Evolutionary conservation across 148 eudicot species (phyloP).

Genomic region (Vaccinium darrowii): DNA sequence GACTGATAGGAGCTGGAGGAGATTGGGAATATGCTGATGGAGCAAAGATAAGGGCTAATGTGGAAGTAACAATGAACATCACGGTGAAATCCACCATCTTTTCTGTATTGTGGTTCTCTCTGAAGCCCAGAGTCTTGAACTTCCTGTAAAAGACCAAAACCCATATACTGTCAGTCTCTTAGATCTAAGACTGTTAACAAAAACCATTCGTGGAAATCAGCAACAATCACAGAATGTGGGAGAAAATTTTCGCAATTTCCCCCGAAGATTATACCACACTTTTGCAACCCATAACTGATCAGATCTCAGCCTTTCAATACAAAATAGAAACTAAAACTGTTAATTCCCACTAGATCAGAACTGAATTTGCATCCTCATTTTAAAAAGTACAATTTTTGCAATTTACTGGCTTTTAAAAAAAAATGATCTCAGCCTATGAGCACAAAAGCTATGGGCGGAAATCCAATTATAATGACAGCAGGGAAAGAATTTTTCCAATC

Average conservation of each 20-base stretch:
- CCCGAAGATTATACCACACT: not conserved
- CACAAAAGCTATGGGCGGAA: not conserved
- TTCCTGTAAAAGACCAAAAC: slow-evolving; percentile 28
- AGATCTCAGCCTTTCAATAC: slow-evolving; percentile 11
- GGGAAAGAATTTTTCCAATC: not conserved
- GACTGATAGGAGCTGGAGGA: slow-evolving; percentile 27
- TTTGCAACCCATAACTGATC: not conserved
- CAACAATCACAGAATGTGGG: not conserved
- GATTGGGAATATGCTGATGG: slow-evolving; percentile 41
- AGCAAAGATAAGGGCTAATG: slow-evolving; percentile 34
- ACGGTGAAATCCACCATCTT: slow-evolving; percentile 31
- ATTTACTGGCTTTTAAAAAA: not conserved
- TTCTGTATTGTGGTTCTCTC: not conserved
- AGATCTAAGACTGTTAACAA: slow-evolving; percentile 3
- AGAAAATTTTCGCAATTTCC: not conserved
- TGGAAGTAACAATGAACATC: slow-evolving; percentile 24
- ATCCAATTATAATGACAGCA: not conserved
- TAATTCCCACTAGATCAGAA: not conserved
- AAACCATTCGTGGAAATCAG: not conserved
- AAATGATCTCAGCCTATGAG: not conserved
- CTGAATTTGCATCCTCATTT: not conserved
- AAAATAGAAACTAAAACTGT: not conserved
- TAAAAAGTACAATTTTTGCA: not conserved
- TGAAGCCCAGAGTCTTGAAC: slow-evolving; percentile 15
- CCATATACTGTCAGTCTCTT: not conserved